A percentile compares a stretch with the other conserved stretches of the same genome.
Evolutionary conservation across 768 basidiomycete species (phyloP).

Genomic region (Lactifluus hygrophoroides): DNA sequence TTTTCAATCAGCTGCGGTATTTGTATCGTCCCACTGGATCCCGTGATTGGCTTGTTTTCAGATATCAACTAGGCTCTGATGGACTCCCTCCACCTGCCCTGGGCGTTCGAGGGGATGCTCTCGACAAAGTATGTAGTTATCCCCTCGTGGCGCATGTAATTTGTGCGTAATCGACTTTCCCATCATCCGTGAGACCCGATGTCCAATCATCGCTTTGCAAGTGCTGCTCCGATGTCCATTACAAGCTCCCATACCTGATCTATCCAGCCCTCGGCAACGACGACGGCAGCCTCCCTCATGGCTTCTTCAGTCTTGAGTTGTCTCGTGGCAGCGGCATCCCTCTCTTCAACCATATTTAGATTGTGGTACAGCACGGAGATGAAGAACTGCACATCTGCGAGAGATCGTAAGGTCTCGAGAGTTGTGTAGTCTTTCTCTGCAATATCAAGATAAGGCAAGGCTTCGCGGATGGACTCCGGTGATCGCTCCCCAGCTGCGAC

Average conservation of each 20-base stretch:
- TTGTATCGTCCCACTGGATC: too few species aligned
- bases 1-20: too few species aligned
- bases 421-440: slow-evolving; percentile 59
- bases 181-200: neutral
- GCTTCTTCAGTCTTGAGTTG: slow-evolving; percentile 39
- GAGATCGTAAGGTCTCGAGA: slow-evolving; percentile 50
- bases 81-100: too few species aligned
- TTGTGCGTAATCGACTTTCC: neutral
- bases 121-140: neutral
- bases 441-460: slow-evolving; percentile 48
- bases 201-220: slow-evolving; percentile 32
- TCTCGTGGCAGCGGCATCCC: slow-evolving; percentile 46
- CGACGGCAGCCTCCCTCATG: slow-evolving; percentile 34
- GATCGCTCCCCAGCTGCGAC: slow-evolving; percentile 42
- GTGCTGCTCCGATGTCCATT: slow-evolving; percentile 45
- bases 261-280: slow-evolving; percentile 44
- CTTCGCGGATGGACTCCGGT: slow-evolving; percentile 40
- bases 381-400: slow-evolving; percentile 65
- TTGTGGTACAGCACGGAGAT: slow-evolving; percentile 67
- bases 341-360: slow-evolving; percentile 42
- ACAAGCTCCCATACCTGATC: slow-evolving; percentile 50
- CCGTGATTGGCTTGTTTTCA: neutral
- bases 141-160: neutral
- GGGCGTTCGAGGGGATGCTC: too few species aligned
- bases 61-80: neutral